Base-by-base conservation (phyloP, 2,329 filamentous ascomycete genomes). In the Cryoendolithus antarcticus region DNA sequence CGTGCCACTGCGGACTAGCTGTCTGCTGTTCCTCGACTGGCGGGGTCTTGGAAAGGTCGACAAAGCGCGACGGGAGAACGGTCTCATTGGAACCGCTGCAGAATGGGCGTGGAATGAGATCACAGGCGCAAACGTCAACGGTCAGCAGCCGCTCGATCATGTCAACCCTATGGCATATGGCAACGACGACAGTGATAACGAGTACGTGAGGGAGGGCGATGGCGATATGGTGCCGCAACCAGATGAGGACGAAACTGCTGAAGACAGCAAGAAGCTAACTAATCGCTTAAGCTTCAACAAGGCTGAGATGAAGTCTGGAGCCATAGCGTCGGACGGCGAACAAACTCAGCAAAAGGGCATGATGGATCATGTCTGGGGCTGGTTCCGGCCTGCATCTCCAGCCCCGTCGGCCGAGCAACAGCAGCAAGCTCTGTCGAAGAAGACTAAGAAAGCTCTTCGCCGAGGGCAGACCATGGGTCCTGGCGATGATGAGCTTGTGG, bases 11-110 rank as follows among this genome's bases (percentile, higher is more conserved):
- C 77, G 91, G 13, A 98, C 91, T 4, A 96, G 89, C 46, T 98
- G 89, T 59, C 67, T 98, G n/a, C 64, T 98, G 4, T 98, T 98
- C 54, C 67, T 98, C 1, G 91, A 98, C 57, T 98, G 91, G 91
- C 82, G 88, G 61, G 91, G 91, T 0, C 67, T 98, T 3, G 89
- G 82, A 4, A 80, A 86, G 30, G 91, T 98, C 1, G 86, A 96
- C 49, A 98, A 98, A 61, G 89, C 91, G 8, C 75, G 89, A 13
- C 70, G 91, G 57, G 89, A 93, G 57, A 93, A 88, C 44, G 89
- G 89, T 1, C 67, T 96, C 21, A 84, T 98, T 30, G 88, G 93
- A 38, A 94, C 88, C 0, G 78, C 96, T 46, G 86, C 91, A 24
- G 85, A 84, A 40, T 95, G 89, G 71, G 89, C 91, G 2, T 95